Conservation (phyloP, 1,139 yeast species). For the Ogataea hybrid region DNA sequence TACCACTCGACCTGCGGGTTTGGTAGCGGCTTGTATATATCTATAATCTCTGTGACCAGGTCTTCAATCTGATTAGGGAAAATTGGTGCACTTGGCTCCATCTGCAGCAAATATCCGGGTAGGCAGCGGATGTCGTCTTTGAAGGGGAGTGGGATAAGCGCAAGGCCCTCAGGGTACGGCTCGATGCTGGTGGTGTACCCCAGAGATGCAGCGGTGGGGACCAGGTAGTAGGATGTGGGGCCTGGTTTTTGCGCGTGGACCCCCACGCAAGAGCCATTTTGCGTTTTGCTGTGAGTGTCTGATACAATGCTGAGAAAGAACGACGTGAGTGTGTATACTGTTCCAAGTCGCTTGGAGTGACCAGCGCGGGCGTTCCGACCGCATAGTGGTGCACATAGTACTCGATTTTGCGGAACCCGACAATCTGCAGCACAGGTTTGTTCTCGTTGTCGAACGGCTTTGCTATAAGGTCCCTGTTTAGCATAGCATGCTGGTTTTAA, state of each 20-base stretch:
- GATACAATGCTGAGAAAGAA: slow-evolving; percentile 68
- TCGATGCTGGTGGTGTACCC: slow-evolving; percentile 26
- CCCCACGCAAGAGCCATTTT: slow-evolving; percentile 77
- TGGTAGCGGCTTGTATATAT: slow-evolving; percentile 21
- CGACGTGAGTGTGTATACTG: slow-evolving; percentile 59
- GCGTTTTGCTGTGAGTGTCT: slow-evolving; percentile 49
- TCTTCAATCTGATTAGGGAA: slow-evolving; percentile 24
- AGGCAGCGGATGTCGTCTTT: slow-evolving; percentile 58
- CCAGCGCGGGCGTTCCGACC: slow-evolving; percentile 53
- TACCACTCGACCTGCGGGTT: slow-evolving; percentile 73
- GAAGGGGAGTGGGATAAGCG: slow-evolving; percentile 60
- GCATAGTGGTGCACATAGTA: slow-evolving; percentile 52
- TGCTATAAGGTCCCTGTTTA: slow-evolving; percentile 37
- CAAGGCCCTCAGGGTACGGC: slow-evolving; percentile 56
- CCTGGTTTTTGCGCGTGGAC: slow-evolving; percentile 49
- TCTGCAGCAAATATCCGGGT: slow-evolving; percentile 36
- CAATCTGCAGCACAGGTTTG: slow-evolving; percentile 47
- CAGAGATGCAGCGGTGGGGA: slow-evolving; percentile 44
- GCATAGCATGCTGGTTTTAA: slow-evolving; percentile 46
- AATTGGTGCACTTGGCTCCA: slow-evolving; percentile 16
- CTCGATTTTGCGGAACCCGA: slow-evolving; percentile 60
- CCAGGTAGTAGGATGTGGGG: slow-evolving; percentile 56
- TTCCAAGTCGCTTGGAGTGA: slow-evolving; percentile 54
- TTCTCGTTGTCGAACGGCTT: slow-evolving; percentile 36
- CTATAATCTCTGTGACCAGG: slow-evolving; percentile 13